These are phyloP conservation scores for Periconia sp. DNA, from an alignment of 2,329 filamentous ascomycete genomes.

Conservation along the genomic window DNA sequence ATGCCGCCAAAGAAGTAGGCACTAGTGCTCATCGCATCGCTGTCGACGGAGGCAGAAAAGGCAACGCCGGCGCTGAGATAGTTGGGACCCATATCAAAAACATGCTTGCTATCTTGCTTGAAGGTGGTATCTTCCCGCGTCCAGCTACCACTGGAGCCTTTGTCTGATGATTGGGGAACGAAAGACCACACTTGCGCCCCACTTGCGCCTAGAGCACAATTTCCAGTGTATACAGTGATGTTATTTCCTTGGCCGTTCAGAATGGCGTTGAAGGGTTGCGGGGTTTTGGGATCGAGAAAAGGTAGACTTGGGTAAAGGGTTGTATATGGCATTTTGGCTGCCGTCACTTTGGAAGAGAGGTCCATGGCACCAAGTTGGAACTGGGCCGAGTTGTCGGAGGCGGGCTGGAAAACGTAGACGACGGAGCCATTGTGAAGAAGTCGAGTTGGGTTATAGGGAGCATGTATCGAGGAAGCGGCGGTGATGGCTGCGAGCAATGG, in stretches of 20 bases:
- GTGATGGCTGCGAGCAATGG: constrained; percentile 6
- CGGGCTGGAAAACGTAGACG: constrained; percentile 71
- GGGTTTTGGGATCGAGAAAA: constrained; percentile 58
- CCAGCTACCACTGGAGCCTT: constrained; percentile 59
- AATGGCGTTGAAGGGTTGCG: constrained; percentile 66
- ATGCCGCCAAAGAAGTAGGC: constrained; percentile 87
- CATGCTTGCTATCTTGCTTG: constrained; percentile 37
- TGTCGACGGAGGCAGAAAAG: constrained; percentile 65
- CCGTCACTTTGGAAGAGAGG: constrained; percentile 59
- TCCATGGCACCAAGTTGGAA: constrained; percentile 66
- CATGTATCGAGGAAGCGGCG: constrained; percentile 34
- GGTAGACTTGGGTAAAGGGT: constrained; percentile 61
- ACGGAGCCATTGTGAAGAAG: constrained; percentile 62
- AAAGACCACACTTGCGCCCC: constrained; percentile 70
- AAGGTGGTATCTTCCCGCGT: constrained; percentile 43
- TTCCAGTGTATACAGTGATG: constrained; percentile 73
- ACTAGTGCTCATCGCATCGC: constrained; percentile 55
- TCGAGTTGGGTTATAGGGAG: constrained; percentile 78
- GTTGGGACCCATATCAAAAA: constrained; percentile 51
- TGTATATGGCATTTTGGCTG: constrained; percentile 47
- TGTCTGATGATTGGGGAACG: constrained; percentile 47
- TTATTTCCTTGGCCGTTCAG: constrained; percentile 65
- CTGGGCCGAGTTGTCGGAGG: constrained; percentile 46
- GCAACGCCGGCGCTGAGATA: constrained; percentile 64
- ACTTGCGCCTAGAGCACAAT: constrained; percentile 61